A percentile compares a stretch with the other conserved stretches of the same genome.
phyloP scores from a whole-genome alignment of 2,329 filamentous ascomycete species.

The Cladophialophora carrionii region DNA sequence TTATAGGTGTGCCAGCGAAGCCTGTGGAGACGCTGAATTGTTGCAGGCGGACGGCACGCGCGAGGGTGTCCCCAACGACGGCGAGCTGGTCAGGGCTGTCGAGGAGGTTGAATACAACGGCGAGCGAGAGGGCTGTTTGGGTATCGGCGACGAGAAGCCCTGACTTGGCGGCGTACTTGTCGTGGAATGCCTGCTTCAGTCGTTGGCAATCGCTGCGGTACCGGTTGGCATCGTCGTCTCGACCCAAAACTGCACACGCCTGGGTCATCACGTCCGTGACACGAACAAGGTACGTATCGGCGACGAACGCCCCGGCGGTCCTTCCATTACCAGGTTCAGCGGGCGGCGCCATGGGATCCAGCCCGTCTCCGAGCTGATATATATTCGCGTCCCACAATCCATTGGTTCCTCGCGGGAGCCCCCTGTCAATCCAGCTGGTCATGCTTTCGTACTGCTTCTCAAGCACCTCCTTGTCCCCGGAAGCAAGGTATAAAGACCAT shows the following conservation, averaged over 20 bases:
- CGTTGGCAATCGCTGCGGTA: conserved; percentile 36
- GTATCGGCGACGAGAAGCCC: conserved; percentile 21
- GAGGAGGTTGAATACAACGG: conserved; percentile 39
- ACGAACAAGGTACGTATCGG: conserved; percentile 47
- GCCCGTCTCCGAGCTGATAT: conserved; percentile 49
- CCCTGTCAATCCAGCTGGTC: conserved; percentile 45
- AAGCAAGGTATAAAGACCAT: conserved; percentile 44
- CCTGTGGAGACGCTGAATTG: conserved; percentile 44
- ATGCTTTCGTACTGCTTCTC: conserved; percentile 45
- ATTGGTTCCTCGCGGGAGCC: conserved; percentile 42
- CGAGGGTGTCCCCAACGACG: conserved; percentile 36
- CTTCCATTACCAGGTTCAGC: conserved; percentile 43
- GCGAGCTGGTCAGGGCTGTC: conserved; percentile 25
- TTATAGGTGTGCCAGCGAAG: conserved; percentile 43
- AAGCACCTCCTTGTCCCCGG: conserved; percentile 45
- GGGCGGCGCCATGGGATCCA: conserved; percentile 47
- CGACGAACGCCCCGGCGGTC: conserved; percentile 44
- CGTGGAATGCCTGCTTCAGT: conserved; percentile 27
- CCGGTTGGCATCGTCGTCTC: conserved; percentile 34
- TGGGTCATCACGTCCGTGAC: conserved; percentile 33
- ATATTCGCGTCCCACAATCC: conserved; percentile 44
- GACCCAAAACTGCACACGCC: conserved; percentile 38
- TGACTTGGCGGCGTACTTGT: background rate
- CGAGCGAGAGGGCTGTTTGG: conserved; percentile 42
- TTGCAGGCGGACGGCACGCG: conserved; percentile 35